Percentiles rank a stretch among this genome's conserved stretches.
These are phyloP conservation scores for Cercospora berteroae DNA, from an alignment of 2,329 filamentous ascomycete species.

Conservation along the genomic window DNA sequence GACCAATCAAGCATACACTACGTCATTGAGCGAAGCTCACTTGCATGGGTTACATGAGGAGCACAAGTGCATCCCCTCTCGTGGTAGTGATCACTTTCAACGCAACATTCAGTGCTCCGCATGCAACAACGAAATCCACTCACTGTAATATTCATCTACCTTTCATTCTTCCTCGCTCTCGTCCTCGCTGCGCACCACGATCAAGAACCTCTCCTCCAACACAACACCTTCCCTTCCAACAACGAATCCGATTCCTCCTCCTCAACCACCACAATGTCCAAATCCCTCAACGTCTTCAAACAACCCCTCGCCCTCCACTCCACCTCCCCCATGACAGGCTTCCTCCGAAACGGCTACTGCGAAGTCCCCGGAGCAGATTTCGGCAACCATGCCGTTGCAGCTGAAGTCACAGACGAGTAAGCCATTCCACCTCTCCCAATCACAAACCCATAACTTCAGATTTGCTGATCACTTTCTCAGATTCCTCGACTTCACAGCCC, in stretches of 20 bases:
- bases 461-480: no score
- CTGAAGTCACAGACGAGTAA: constrained; percentile 52
- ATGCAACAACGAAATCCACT: not conserved
- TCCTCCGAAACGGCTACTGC: constrained; percentile 62
- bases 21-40: not conserved
- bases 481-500: constrained; percentile 61
- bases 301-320: constrained; percentile 59
- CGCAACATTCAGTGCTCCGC: not conserved
- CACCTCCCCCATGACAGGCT: constrained; percentile 59
- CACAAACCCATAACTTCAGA: no score
- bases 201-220: constrained; percentile 7
- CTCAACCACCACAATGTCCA: constrained; percentile 34
- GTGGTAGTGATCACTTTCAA: not conserved
- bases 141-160: not conserved
- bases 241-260: constrained; percentile 16
- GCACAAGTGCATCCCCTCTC: not conserved
- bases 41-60: not conserved
- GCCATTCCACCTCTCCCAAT: not conserved
- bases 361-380: constrained; percentile 53
- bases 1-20: not conserved
- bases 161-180: not conserved
- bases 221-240: constrained; percentile 6
- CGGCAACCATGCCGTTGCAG: constrained; percentile 62
- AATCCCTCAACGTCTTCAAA: constrained; percentile 51
- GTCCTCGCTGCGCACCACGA: not conserved